A percentile compares a stretch with the other conserved stretches of the same genome.
Evolutionary conservation across 805 yeast genomes (phyloP).

Genomic region (Candida sanyiensis): DNA sequence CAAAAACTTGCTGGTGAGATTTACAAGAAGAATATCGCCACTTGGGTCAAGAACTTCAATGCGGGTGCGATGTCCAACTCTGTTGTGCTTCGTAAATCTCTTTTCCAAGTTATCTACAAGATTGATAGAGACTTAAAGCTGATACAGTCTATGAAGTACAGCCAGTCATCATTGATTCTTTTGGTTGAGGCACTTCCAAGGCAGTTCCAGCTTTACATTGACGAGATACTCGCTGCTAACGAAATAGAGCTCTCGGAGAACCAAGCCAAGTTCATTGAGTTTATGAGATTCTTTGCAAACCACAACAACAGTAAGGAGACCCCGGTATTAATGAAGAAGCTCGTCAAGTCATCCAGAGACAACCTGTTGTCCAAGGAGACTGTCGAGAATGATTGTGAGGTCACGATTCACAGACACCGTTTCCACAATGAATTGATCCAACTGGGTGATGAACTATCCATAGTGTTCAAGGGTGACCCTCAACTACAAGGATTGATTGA

Average conservation of each 20-base stretch:
- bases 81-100: constrained; percentile 7
- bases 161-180: not conserved
- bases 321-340: constrained; percentile 1
- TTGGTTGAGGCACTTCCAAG: constrained; percentile 7
- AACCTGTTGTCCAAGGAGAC: constrained; percentile 3
- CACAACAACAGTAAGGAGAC: not conserved
- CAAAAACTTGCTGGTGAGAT: constrained; percentile 1
- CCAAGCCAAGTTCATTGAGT: constrained; percentile 1
- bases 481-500: not conserved
- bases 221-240: not conserved
- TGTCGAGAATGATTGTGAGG: not conserved
- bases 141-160: not conserved
- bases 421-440: constrained; percentile 8
- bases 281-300: constrained; percentile 1
- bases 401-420: constrained; percentile 6
- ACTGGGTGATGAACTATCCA: constrained; percentile 1
- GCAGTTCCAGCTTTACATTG: constrained; percentile 2
- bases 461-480: not conserved
- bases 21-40: constrained; percentile 4
- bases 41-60: constrained; percentile 5
- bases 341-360: constrained; percentile 7
- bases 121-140: constrained; percentile 5
- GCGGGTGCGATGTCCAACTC: not conserved
- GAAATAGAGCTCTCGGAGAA: constrained; percentile 3
- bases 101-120: constrained; percentile 9